Evolutionary conservation across 768 basidiomycete species (phyloP), one percentile per base, ranked within the genome.

Genomic region (Lactarius sanguifluus): DNA sequence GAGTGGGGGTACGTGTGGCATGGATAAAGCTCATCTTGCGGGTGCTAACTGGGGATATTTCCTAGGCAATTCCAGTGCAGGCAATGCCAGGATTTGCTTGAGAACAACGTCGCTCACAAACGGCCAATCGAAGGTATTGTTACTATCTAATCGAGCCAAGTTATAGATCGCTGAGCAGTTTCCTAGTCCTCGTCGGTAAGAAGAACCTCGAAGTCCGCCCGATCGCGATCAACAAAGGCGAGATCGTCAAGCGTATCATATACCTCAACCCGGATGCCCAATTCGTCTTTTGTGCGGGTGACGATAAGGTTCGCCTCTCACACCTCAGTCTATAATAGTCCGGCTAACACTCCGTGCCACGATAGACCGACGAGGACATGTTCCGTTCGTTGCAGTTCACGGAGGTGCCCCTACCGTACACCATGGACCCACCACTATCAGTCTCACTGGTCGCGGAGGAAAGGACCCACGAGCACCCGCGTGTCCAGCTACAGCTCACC

Each of bases 121-220:
- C 83, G 96, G 57, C 95, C 96, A 8, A 98, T 99, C 66, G 96
- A 99, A 79, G 90, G 90, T 90, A 67, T 61, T 9, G 23, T n/a
- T 28, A 20, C 32, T 18, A 8, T 8, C 64, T n/a, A 38, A n/a
- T 52, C 16, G 13, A 25, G 43, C 28, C 20, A 16, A 50, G 12
- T 23, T 28, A 18, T 12, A 34, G 68, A 32, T 64, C 18, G 38
- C 36, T 50, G 56, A 55, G 25, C 57, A 4, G 38, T 50, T 55
- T 60, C 47, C 1, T 70, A 90, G 94, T 97, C 5, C 86, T 97
- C 59, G 91, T 96, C 36, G 96, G 96, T 23, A 99, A 99, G 83
- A 98, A 98, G 87, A 98, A 98, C 76, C 82, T 99, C 54, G 96
- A 99, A 79, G 96, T 98, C 25, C 87, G 96, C 67, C 96, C 95